Percentiles rank a stretch among this genome's conserved stretches.
Conservation (phyloP, 176 grass and related monocot species). For the Poa pratensis region DNA sequence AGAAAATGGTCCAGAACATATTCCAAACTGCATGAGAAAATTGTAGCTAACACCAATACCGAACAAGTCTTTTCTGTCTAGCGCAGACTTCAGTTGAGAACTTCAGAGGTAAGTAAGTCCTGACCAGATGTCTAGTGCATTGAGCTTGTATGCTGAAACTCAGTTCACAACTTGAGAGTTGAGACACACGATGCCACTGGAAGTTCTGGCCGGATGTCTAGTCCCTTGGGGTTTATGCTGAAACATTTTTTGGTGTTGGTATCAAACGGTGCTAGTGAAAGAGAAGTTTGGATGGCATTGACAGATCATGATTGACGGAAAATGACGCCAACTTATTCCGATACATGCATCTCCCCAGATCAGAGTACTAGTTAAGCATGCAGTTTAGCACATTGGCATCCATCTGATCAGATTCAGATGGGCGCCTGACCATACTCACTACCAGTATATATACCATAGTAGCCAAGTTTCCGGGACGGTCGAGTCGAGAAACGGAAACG, state of each 20-base stretch:
- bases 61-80: neutral
- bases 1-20: constrained; percentile 91
- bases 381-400: constrained; percentile 19
- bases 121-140: neutral
- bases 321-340: constrained; percentile 30
- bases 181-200: neutral
- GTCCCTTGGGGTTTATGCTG: neutral
- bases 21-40: constrained; percentile 74
- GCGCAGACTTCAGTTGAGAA: constrained; percentile 1
- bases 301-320: neutral
- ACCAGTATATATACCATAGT: too few relatives aligned
- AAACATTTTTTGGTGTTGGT: neutral
- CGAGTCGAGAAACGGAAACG: too few relatives aligned
- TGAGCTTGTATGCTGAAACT: too few relatives aligned
- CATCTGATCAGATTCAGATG: constrained; percentile 43
- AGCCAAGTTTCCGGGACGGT: too few relatives aligned
- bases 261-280: neutral
- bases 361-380: neutral
- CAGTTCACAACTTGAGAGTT: neutral
- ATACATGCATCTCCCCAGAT: neutral
- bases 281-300: neutral
- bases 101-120: neutral
- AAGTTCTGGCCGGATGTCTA: neutral
- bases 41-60: neutral
- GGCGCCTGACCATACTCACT: neutral